Evolutionary conservation across 176 grass and related monocot species (phyloP), one percentile per base, ranked within the genome.

Genomic region (Hordeum vulgare): DNA sequence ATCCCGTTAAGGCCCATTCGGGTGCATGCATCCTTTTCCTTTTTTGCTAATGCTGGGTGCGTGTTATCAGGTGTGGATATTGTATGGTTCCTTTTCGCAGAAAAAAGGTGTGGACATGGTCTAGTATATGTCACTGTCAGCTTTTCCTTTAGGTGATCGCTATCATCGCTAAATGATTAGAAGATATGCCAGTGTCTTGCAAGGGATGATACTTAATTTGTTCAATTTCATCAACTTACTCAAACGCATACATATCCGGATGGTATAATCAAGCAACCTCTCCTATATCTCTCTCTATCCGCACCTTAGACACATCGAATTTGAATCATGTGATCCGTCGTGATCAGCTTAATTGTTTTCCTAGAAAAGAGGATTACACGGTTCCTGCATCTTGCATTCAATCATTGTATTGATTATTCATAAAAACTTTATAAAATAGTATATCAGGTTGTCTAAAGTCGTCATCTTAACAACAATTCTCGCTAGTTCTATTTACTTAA

Each of bases 41-140:
- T 18, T 51, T 51, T 15, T 51, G 15, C 15, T 51, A 51, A 51
- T 51, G 47, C 17, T 18, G 47, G 47, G 47, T 51, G 47, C 47
- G 47, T 49, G 21, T 70, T 70, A 70, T 40, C 21, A 70, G 66
- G 36, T 75, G 80, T 87, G 86, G 39, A 73, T 73, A 74, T 79
- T 31, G 11, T 47, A 29, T 28, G 42, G 23, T 74, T 49, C 26
- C 23, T 26, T 37, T 36, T 18, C 28, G 8, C 26, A 27, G 17
- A 12, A 72, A 44, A 10, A 25, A 18, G 24, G 3, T 75, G 71
- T 86, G 86, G 54, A 73, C 64, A 80, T 79, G 31, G 24, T 47
- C n/a, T 6, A 74, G 11, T 57, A 53, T 33, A 33, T 44, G 44
- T 54, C 71, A 45, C 29, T 74, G 71, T 53, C 71, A 53, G 25